Evolutionary conservation across 768 basidiomycete genomes (phyloP).

Genomic region (Calocybe indica): DNA sequence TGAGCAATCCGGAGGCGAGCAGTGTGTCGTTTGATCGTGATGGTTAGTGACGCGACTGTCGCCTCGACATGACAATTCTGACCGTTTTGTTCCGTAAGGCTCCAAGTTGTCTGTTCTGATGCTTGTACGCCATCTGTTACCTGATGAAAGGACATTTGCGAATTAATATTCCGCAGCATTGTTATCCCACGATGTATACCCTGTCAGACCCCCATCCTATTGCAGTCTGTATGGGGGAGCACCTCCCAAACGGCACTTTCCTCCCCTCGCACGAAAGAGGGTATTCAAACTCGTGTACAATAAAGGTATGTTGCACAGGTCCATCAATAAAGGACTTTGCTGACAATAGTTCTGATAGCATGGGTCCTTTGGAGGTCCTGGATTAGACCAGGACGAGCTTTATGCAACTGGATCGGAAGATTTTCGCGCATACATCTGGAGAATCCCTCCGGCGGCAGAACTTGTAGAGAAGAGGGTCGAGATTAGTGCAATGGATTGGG

Average conservation of each 20-base stretch:
- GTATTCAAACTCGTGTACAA: slow-evolving; percentile 71
- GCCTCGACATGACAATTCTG: not conserved
- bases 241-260: slow-evolving; percentile 49
- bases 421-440: slow-evolving; percentile 77
- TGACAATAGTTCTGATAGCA: slow-evolving; percentile 37
- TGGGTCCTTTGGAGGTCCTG: slow-evolving; percentile 66
- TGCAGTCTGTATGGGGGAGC: slow-evolving; percentile 58
- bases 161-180: slow-evolving; percentile 37
- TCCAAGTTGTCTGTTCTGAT: slow-evolving; percentile 60
- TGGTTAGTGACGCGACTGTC: slow-evolving; percentile 31
- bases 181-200: slow-evolving; percentile 64
- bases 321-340: not conserved
- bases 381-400: slow-evolving; percentile 45
- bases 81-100: slow-evolving; percentile 31
- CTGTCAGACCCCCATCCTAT: slow-evolving; percentile 64
- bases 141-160: not conserved
- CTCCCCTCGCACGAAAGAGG: slow-evolving; percentile 39
- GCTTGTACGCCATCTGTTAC: slow-evolving; percentile 38
- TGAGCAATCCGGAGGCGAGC: slow-evolving; percentile 61
- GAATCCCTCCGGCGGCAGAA: slow-evolving; percentile 45
- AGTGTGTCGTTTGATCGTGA: slow-evolving; percentile 65
- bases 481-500: slow-evolving; percentile 43
- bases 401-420: slow-evolving; percentile 82
- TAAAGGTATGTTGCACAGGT: slow-evolving; percentile 49
- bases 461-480: slow-evolving; percentile 41